Percentiles rank a stretch among this genome's conserved stretches.
Conservation (phyloP, 495 filamentous ascomycete species). For the Xanthoparmelia taractica region DNA sequence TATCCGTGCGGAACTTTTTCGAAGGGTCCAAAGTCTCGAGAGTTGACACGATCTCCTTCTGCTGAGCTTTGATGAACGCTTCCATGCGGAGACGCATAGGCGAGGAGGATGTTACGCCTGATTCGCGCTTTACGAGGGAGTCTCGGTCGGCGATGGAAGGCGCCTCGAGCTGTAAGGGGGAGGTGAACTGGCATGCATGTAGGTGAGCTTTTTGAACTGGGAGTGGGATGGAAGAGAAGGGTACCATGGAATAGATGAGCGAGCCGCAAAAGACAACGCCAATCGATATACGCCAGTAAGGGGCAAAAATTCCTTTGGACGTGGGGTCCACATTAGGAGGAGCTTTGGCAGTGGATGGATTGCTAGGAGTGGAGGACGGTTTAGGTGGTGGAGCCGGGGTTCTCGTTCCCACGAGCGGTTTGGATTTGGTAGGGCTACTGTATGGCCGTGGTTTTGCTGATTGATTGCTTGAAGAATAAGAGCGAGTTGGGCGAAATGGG, state of each 20-base stretch:
- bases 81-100: constrained; percentile 99
- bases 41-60: constrained; percentile 73
- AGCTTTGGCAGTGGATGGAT: background rate
- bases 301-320: constrained; percentile 38
- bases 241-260: constrained; percentile 62
- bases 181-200: constrained; percentile 36
- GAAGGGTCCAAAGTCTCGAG: constrained; percentile 75
- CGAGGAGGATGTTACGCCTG: constrained; percentile 54
- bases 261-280: constrained; percentile 55
- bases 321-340: constrained; percentile 5
- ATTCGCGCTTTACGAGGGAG: constrained; percentile 55
- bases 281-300: constrained; percentile 50
- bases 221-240: constrained; percentile 3
- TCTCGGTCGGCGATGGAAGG: constrained; percentile 70
- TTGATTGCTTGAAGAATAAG: background rate
- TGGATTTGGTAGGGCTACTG: background rate
- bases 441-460: constrained; percentile 18
- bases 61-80: constrained; percentile 83
- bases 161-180: constrained; percentile 40
- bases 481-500: background rate
- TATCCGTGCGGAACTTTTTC: constrained; percentile 69
- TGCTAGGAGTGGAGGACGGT: background rate
- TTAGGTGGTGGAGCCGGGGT: background rate
- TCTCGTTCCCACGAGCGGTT: background rate
- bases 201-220: constrained; percentile 19